Evolutionary conservation across 31 red algal species (phyloP).

Genomic region (Asparagopsis taxiformis): DNA sequence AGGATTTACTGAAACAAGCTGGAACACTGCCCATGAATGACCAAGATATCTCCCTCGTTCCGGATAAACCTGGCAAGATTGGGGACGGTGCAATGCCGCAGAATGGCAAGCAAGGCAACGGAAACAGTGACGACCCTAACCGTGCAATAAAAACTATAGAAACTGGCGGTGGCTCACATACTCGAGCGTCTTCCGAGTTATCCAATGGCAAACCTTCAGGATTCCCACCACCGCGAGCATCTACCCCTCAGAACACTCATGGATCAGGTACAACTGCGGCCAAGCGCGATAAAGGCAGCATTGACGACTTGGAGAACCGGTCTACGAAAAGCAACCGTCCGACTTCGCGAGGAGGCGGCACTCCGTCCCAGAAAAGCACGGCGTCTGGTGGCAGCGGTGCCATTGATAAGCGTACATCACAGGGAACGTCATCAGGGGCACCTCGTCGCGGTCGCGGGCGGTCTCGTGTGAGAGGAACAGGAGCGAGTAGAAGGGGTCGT

Average conservation of each 20-base stretch:
- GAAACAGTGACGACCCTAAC: neutral
- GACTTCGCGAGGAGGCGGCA: constrained; percentile 28
- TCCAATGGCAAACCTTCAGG: no score
- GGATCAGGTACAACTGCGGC: neutral
- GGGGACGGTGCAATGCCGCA: neutral
- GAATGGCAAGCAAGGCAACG: neutral
- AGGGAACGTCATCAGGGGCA: constrained; percentile 23
- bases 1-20: constrained; percentile 2
- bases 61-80: constrained; percentile 5
- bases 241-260: neutral
- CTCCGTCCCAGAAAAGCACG: constrained; percentile 54
- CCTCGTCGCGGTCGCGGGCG: constrained; percentile 16
- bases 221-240: no score
- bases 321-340: constrained; percentile 46
- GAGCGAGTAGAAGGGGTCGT: no score
- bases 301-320: constrained; percentile 27
- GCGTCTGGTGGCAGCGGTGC: constrained; percentile 51
- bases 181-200: no score
- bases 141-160: constrained; percentile 27
- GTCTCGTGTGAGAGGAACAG: constrained; percentile 5
- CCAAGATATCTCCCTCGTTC: no score
- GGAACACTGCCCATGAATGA: constrained; percentile 10
- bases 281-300: constrained; percentile 13
- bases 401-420: constrained; percentile 25
- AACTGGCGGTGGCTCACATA: no score